A percentile compares a stretch with the other conserved stretches of the same genome.
Conservation (phyloP, 257 asterid genomes). For the Datura wrightii region DNA sequence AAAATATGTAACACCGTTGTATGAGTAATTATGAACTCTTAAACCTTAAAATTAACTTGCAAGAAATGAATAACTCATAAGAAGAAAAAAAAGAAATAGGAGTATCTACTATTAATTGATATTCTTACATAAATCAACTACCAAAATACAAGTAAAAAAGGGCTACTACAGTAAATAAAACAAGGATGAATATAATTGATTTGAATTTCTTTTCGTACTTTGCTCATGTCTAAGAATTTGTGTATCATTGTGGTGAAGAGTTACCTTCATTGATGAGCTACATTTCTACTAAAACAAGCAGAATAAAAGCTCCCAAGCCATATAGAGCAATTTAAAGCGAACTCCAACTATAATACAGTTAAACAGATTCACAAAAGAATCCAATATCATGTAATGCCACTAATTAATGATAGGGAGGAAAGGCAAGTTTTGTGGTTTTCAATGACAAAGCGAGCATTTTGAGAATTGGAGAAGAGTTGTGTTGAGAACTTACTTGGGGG, state of each 20-base stretch:
- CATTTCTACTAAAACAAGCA: background rate
- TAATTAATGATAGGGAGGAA: background rate
- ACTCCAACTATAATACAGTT: background rate
- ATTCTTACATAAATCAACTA: conserved; percentile 8
- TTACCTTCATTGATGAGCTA: background rate
- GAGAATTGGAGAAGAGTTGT: background rate
- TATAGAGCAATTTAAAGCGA: background rate
- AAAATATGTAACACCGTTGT: background rate
- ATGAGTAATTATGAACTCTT: background rate
- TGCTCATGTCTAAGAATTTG: background rate
- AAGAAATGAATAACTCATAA: background rate
- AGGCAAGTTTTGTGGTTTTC: background rate
- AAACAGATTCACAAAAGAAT: background rate
- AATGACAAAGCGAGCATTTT: background rate
- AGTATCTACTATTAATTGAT: background rate
- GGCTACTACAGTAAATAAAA: background rate
- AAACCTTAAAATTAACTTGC: background rate
- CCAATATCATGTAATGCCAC: background rate
- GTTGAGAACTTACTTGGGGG: conserved; percentile 68
- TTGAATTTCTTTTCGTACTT: background rate
- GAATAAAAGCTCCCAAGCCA: background rate
- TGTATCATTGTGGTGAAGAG: background rate
- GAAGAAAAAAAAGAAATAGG: background rate
- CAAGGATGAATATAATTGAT: background rate
- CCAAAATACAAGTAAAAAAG: background rate